Base-by-base conservation (phyloP, 331 rosid genomes). In the Rosa hybrid region DNA sequence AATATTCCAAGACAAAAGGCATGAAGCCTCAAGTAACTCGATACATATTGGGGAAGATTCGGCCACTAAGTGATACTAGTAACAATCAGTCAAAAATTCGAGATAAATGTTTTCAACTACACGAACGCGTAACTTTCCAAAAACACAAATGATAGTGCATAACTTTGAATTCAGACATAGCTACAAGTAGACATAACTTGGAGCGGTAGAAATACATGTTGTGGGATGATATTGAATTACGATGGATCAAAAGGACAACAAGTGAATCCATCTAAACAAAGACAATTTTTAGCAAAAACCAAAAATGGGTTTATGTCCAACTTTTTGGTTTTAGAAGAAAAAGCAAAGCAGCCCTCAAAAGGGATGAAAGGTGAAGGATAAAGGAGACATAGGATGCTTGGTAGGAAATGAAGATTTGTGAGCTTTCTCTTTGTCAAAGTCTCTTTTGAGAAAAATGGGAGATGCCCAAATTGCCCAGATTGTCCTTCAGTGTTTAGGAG, bases 321-420 rank as follows among this genome's bases (percentile, higher is more conserved):
- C n/a, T 60, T 60, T 60, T 23, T 20, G 12, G 41, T 16, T 39
- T 77, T 62, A 45, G 83, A 86, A 86, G 83, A 88, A 90, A 57
- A 90, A 83, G 86, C 81, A 54, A 78, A 80, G 64, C 63, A 56
- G 5, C 48, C 96, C 94, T 93, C 89, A 87, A 96, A 96, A 96
- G 99, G 82, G 87, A 85, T 90, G 99, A 95, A 93, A 93, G 93
- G 80, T 77, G 77, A 81, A 45, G 77, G 75, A 79, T 83, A 91
- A 91, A 89, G 92, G 89, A 60, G 87, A 78, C 99, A 89, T 90
- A 86, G 97, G 99, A 93, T 93, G 83, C 99, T 89, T 82, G 83
- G 89, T 89, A 89, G 88, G 76, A 89, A 77, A 78, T 76, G 91
- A 85, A 89, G 87, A 79, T 84, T 90, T 89, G 96, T 87, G 94